Conservation (phyloP, 2,329 filamentous ascomycete species). For the Dactylonectria macrodidyma region DNA sequence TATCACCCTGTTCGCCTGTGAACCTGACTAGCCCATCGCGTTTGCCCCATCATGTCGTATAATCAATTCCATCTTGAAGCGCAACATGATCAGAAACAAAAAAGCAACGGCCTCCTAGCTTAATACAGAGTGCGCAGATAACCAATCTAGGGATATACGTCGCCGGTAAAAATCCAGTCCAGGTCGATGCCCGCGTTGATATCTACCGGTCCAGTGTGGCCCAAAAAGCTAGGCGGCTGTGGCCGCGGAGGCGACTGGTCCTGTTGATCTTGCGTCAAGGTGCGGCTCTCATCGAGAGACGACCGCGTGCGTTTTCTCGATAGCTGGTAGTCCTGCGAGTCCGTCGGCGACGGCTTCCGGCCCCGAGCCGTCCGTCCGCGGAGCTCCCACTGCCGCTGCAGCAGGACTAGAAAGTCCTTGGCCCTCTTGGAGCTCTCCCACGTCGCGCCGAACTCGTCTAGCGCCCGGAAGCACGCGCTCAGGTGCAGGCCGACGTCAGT, state of each 20-base stretch:
- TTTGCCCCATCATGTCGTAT: background rate
- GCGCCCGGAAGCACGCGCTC: slow-evolving; percentile 44
- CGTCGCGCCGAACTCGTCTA: slow-evolving; percentile 40
- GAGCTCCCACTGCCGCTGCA: slow-evolving; percentile 44
- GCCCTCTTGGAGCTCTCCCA: slow-evolving; percentile 47
- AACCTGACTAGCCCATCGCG: background rate
- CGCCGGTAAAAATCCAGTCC: slow-evolving; percentile 40
- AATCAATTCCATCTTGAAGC: background rate
- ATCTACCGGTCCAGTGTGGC: slow-evolving; percentile 26
- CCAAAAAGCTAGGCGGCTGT: slow-evolving; percentile 22
- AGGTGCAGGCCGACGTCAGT: slow-evolving; percentile 35
- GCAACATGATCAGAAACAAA: background rate
- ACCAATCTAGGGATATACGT: slow-evolving; percentile 27
- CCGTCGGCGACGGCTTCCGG: slow-evolving; percentile 6
- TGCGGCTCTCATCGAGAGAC: slow-evolving; percentile 21
- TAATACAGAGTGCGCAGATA: background rate
- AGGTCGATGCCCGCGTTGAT: slow-evolving; percentile 37
- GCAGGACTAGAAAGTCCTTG: slow-evolving; percentile 40
- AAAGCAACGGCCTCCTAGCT: background rate
- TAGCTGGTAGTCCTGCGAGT: slow-evolving; percentile 14
- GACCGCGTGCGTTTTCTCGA: slow-evolving; percentile 38
- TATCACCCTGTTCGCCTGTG: background rate
- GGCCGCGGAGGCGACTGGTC: slow-evolving; percentile 24
- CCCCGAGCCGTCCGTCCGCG: slow-evolving; percentile 24
- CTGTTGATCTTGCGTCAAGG: slow-evolving; percentile 1